Evolutionary conservation across 106 monocot species (phyloP).

Genomic region (Apostasia shenzhenica): DNA sequence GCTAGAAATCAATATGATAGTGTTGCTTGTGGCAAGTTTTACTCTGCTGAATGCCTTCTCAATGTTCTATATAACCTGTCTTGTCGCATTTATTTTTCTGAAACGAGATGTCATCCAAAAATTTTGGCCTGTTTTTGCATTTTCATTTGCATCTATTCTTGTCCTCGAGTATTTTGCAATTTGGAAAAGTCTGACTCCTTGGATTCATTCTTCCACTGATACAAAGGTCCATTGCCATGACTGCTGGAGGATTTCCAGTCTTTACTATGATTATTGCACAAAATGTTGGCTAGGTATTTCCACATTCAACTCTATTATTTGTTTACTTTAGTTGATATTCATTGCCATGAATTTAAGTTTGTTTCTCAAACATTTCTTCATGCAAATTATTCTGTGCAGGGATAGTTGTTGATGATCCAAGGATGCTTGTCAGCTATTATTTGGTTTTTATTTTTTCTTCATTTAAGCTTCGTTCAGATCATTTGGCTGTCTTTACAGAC

Average conservation of each 20-base stretch:
- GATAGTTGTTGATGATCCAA: constrained; percentile 79
- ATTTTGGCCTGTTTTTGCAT: constrained; percentile 80
- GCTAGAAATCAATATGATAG: constrained; percentile 92
- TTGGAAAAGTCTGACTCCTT: constrained; percentile 70
- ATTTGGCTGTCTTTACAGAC: constrained; percentile 51
- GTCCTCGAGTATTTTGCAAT: constrained; percentile 80
- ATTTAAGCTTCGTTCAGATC: constrained; percentile 88
- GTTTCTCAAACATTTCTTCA: background rate
- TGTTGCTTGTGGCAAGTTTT: constrained; percentile 87
- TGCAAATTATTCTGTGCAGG: constrained; percentile 29
- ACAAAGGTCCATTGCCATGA: constrained; percentile 55
- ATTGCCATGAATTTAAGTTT: background rate
- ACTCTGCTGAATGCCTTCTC: constrained; percentile 74
- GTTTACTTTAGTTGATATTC: background rate
- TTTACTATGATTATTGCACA: constrained; percentile 61
- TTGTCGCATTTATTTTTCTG: constrained; percentile 69
- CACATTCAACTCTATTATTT: constrained; percentile 3
- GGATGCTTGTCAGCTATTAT: constrained; percentile 89
- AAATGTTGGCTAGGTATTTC: constrained; percentile 92
- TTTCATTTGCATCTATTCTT: constrained; percentile 70
- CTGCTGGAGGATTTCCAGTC: constrained; percentile 76
- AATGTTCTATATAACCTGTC: constrained; percentile 70
- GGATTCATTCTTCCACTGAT: constrained; percentile 30
- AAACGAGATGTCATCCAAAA: constrained; percentile 59
- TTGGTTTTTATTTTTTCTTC: constrained; percentile 83